Base-by-base conservation (phyloP, 129 eudicot genomes). In the Smallanthus sonchifolius region DNA sequence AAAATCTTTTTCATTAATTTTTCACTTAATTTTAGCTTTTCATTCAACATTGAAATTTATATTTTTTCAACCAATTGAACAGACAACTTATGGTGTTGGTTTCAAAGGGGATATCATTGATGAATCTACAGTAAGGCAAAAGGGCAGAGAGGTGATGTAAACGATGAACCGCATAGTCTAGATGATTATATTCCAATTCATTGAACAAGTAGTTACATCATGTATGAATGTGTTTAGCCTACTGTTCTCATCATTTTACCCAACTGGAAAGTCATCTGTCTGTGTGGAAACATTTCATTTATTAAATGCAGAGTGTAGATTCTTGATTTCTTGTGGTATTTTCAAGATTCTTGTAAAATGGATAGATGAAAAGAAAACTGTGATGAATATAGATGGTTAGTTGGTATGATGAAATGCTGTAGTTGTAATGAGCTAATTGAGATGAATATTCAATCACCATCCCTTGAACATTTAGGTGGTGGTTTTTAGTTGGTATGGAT, bases 61-160 rank as follows among this genome's bases (percentile, higher is more conserved):
- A 54, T 24, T 10, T 72, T 14, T 49, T 52, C 5, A 20, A 34
- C 65, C 5, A 15, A 0, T 61, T 39, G 52, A 65, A 77, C 85
- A 89, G 96, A 87, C 69, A 39, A 81, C 96, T 2, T 89, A 84
- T 66, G 76, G 75, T 17, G 86, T 87, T 74, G 70, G 67, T 67
- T 69, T 81, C 65, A 79, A 75, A 19, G 96, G 92, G 51, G 86
- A 70, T 54, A 59, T 82, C 44, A 72, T 76, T 59, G 77, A 79
- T 49, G 68, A 64, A 75, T 20, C 76, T 45, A 73, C 83, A 39
- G 10, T 85, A 43, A 71, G 73, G 40, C 86, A 85, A 81, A 65
- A 76, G 51, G 90, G 90, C 35, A 83, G 78, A 51, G 86, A 80
- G 52, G 79, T 55, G 38, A 83, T 84, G 82, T 84, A 80, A 74